Percentiles rank a stretch among this genome's conserved stretches.
Conservation (phyloP, 2,329 filamentous ascomycete genomes). For the Pyrenophora teres region DNA sequence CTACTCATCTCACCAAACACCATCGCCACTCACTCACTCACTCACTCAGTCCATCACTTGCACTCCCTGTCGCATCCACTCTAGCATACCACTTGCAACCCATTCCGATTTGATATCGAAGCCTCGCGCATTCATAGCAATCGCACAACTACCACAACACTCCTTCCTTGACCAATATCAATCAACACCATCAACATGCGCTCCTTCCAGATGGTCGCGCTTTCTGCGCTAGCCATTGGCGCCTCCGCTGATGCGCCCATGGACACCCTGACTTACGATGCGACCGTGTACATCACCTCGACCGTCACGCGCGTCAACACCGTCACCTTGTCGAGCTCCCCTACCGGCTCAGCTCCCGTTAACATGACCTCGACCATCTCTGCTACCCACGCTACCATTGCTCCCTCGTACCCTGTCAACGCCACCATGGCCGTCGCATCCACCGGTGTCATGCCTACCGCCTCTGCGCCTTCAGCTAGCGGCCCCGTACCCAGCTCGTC, state of each 20-base stretch:
- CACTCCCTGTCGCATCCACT: constrained; percentile 15
- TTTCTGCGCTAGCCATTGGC: constrained; percentile 42
- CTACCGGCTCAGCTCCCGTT: constrained; percentile 28
- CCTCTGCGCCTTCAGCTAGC: constrained; percentile 15
- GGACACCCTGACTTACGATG: constrained; percentile 29
- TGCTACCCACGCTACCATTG: constrained; percentile 22
- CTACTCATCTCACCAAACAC: background rate
- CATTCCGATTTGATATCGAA: constrained; percentile 11
- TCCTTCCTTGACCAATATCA: constrained; percentile 11
- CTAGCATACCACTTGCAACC: constrained; percentile 1
- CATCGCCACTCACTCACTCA: constrained; percentile 1
- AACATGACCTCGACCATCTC: constrained; percentile 44
- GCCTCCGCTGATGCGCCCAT: constrained; percentile 30
- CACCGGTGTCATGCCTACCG: constrained; percentile 8
- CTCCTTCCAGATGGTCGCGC: constrained; percentile 42
- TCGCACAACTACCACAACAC: constrained; percentile 6
- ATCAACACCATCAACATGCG: constrained; percentile 34
- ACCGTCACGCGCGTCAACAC: constrained; percentile 48
- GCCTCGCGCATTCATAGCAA: constrained; percentile 3
- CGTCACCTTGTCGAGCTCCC: constrained; percentile 41
- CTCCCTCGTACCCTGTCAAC: constrained; percentile 22
- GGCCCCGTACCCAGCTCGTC: constrained; percentile 20
- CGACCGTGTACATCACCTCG: constrained; percentile 45
- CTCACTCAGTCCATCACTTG: constrained; percentile 11
- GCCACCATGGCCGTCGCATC: constrained; percentile 22